Base-by-base conservation (phyloP, 2,329 filamentous ascomycete genomes). In the Thermothelomyces thermophilus region DNA sequence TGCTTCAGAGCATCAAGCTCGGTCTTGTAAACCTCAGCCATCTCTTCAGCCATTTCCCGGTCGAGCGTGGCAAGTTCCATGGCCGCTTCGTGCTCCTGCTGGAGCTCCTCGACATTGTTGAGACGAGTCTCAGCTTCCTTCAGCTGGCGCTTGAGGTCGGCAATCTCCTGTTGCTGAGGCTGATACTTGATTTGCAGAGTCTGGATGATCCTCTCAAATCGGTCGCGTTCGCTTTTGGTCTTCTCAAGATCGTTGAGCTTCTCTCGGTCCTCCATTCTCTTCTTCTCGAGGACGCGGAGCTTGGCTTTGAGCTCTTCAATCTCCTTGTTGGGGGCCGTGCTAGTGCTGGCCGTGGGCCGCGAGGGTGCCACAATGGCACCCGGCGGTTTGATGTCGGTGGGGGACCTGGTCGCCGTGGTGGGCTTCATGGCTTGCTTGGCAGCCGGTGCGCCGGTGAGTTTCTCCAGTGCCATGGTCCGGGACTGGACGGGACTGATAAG, bases 11-110 rank as follows among this genome's bases (percentile, higher is more conserved):
- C 77, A 33, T 95, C 87, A 20, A 94, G 72, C 63, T 98, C 90
- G 1, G 80, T 77, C 64, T 90, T 93, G 44, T 86, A 74, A 16
- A 85, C 82, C 58, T 97, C 93, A 0, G 87, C 85, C 37, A 83
- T 89, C 68, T 96, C 91, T 66, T 98, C 90, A 0, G 93, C 93
- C 87, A 97, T 95, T 67, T 98, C 91, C 39, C 88, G 82, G 64
- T 98, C 93, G 22, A 98, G 73, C 0, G 87, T 85, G 6, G 90
- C 89, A 68, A 93, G 80, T 68, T 98, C 93, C 62, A 96, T 71
- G 6, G 86, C 80, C 3, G 84, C 79, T 26, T 97, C 93, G 65
- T 94, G 84, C 58, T 96, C 90, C 7, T 87, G 86, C 63, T 93
- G 85, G 47, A 86, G 73, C 26, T 77, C 75, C 58, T 91, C 87